phyloP scores from a whole-genome alignment of 495 filamentous ascomycete genomes.

The Podospora comata region DNA sequence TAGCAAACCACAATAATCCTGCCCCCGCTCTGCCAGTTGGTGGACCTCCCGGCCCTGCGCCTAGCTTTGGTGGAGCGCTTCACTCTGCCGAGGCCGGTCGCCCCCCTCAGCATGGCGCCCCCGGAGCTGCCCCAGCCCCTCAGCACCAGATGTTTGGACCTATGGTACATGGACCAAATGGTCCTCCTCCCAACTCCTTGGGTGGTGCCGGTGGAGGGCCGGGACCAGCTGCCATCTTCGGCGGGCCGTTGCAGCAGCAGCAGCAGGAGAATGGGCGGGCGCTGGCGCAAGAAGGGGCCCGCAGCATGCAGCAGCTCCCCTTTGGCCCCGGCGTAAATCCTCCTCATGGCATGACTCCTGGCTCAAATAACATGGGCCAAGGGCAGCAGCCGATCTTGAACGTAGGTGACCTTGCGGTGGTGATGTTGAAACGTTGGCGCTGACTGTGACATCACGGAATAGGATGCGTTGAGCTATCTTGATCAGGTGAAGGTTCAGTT shows the following conservation, averaged over 20 bases:
- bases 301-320: slow-evolving; percentile 46
- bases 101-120: slow-evolving; percentile 60
- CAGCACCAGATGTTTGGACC: slow-evolving; percentile 62
- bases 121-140: slow-evolving; percentile 54
- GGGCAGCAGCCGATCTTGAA: slow-evolving; percentile 97
- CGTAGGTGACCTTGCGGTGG: slow-evolving; percentile 49
- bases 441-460: slow-evolving; percentile 6
- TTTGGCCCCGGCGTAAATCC: slow-evolving; percentile 36
- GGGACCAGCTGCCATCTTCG: slow-evolving; percentile 42
- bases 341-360: slow-evolving; percentile 33
- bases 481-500: slow-evolving; percentile 99
- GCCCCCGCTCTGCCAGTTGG: slow-evolving; percentile 60
- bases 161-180: slow-evolving; percentile 46
- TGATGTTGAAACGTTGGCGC: neutral
- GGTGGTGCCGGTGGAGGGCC: slow-evolving; percentile 26
- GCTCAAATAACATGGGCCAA: slow-evolving; percentile 56
- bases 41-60: slow-evolving; percentile 59
- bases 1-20: slow-evolving; percentile 66
- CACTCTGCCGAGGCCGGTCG: slow-evolving; percentile 54
- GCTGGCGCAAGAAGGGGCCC: slow-evolving; percentile 37
- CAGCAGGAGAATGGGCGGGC: slow-evolving; percentile 46
- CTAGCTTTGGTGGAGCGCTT: slow-evolving; percentile 65
- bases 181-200: slow-evolving; percentile 27
- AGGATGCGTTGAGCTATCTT: slow-evolving; percentile 96
- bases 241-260: slow-evolving; percentile 50